phyloP scores from a whole-genome alignment of 345 rosid genomes.

The Reutealis trisperma region DNA sequence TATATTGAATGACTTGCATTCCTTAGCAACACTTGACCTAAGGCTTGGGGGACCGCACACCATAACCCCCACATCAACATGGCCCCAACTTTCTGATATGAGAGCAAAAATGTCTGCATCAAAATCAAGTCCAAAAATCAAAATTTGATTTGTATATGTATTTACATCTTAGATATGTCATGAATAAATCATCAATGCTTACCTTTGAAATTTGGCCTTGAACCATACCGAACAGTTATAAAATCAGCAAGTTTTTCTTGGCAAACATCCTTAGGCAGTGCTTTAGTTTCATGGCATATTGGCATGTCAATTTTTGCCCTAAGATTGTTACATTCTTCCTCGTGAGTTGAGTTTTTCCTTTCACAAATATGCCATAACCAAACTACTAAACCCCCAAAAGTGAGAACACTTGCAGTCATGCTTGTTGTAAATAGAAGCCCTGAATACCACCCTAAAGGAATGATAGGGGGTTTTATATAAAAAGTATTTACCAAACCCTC shows the following conservation, averaged over 20 bases:
- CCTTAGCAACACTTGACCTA: constrained; percentile 68
- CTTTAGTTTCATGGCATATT: too few species aligned
- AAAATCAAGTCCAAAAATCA: background rate
- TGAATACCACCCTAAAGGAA: constrained; percentile 70
- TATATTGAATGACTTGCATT: constrained; percentile 61
- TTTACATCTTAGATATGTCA: too few species aligned
- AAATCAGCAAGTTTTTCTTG: too few species aligned
- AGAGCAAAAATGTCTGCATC: constrained; percentile 61
- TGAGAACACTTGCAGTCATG: constrained; percentile 60
- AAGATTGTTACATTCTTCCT: constrained; percentile 11
- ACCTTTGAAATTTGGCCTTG: constrained; percentile 2
- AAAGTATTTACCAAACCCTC: constrained; percentile 44
- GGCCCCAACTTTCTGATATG: constrained; percentile 53
- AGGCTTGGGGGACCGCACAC: constrained; percentile 82
- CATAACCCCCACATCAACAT: constrained; percentile 71
- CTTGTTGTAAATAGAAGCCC: constrained; percentile 62
- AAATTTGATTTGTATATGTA: background rate
- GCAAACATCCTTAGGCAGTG: too few species aligned
- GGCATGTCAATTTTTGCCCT: background rate
- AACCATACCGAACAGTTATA: background rate
- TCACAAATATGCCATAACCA: constrained; percentile 72
- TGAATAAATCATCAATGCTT: background rate
- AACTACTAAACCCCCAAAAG: constrained; percentile 68
- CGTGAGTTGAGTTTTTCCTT: constrained; percentile 16
- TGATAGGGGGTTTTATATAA: constrained; percentile 52